Evolutionary conservation across 2,329 filamentous ascomycete species (phyloP).

Genomic region (Pleochaeta shiraiana): DNA sequence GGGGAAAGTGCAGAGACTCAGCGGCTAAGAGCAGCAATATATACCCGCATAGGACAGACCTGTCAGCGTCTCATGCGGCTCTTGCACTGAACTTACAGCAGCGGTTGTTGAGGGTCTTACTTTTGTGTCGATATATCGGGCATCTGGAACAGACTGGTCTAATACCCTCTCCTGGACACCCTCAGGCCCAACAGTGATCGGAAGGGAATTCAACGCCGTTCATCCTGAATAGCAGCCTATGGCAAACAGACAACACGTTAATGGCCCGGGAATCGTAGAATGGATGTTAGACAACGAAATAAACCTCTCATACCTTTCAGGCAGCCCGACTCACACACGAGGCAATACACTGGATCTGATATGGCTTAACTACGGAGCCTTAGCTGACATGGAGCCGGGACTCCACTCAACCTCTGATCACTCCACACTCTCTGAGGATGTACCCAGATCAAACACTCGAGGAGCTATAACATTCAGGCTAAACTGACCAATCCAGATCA

Average conservation of each 20-base stretch:
- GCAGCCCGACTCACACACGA: background rate
- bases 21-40: background rate
- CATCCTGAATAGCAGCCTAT: background rate
- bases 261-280: background rate
- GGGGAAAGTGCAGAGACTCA: background rate
- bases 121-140: background rate
- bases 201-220: background rate
- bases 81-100: background rate
- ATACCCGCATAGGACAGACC: background rate
- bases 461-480: background rate
- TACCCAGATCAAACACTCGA: background rate
- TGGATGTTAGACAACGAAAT: background rate
- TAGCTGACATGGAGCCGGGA: background rate
- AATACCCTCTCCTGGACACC: background rate
- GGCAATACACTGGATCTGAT: background rate
- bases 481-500: background rate
- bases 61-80: background rate
- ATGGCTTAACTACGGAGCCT: background rate
- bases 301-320: background rate
- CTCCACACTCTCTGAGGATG: background rate
- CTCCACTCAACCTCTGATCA: background rate
- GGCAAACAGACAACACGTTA: background rate
- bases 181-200: background rate
- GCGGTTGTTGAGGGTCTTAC: background rate
- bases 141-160: background rate